A percentile compares a stretch with the other conserved stretches of the same genome.
These are phyloP conservation scores for Penicillium turbatum DNA, from an alignment of 495 filamentous ascomycete species.

Conservation along the genomic window DNA sequence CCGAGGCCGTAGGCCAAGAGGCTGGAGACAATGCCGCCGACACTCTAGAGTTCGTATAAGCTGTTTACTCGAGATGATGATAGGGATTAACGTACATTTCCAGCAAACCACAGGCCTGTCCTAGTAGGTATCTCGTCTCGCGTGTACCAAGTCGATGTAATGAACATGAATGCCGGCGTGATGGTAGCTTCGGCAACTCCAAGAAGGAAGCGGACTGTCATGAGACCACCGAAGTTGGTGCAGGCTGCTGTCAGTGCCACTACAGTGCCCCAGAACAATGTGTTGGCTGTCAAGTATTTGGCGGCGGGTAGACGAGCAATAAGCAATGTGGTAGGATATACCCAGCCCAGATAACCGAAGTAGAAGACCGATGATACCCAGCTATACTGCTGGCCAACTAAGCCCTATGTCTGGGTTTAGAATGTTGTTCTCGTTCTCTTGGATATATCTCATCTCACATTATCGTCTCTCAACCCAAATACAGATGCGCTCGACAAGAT, in stretches of 20 bases:
- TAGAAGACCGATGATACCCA: slow-evolving; percentile 60
- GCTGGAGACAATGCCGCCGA: slow-evolving; percentile 53
- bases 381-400: slow-evolving; percentile 53
- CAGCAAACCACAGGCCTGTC: slow-evolving; percentile 59
- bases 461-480: slow-evolving; percentile 46
- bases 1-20: slow-evolving; percentile 55
- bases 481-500: slow-evolving; percentile 51
- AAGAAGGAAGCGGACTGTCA: slow-evolving; percentile 45
- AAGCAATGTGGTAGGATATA: slow-evolving; percentile 45
- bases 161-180: slow-evolving; percentile 37
- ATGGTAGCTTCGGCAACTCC: slow-evolving; percentile 51
- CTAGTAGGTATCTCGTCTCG: slow-evolving; percentile 54
- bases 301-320: slow-evolving; percentile 52
- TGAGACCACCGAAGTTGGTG: slow-evolving; percentile 32
- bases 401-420: slow-evolving; percentile 18
- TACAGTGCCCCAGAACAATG: slow-evolving; percentile 54
- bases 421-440: neutral
- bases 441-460: slow-evolving; percentile 17
- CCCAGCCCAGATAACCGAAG: slow-evolving; percentile 46
- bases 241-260: slow-evolving; percentile 45
- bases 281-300: slow-evolving; percentile 52
- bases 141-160: slow-evolving; percentile 49
- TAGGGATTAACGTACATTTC: slow-evolving; percentile 34
- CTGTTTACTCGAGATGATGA: neutral
- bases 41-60: slow-evolving; percentile 22